Evolutionary conservation across 2,329 filamentous ascomycete species (phyloP), one percentile per base, ranked within the genome.

Genomic region (Claviceps pazoutovae): DNA sequence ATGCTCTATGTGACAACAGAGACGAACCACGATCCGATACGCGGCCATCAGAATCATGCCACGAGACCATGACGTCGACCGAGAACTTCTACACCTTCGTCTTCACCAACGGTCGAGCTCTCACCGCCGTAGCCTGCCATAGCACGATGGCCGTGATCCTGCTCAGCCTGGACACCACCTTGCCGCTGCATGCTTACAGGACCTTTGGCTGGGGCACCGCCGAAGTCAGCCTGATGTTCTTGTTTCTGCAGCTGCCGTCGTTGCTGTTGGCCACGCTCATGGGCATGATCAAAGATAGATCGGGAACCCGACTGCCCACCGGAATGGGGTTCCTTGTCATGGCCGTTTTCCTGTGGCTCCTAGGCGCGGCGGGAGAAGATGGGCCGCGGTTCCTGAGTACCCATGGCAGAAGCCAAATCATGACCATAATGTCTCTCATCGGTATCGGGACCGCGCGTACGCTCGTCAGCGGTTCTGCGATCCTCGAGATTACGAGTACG

Each of bases 171-270:
- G 47, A 49, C 21, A 49, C 47, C 38, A 42, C 47, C 21, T 9
- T 49, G 16, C 47, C 47, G 36, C 47, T 49, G 19, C 23, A 49
- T 8, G 47, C 47, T 23, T 49, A 23, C 9, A 16, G 47, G 1
- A 49, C 47, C 1, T 49, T 49, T 42, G 47, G 37, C 47, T 49
- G 47, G 47, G 16, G 21, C 7, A 49, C 47, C 37, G 47, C 47
- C 23, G 16, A 42, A n/a, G 47, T 49, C 21, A 49, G 47, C 9
- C 38, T 49, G 17, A 23, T 49, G 21, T 49, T 49, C 6, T 23
- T 49, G 7, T 17, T 49, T 3, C 38, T 49, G 37, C 47, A 42
- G 37, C 37, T 49, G 9, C 47, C 47, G 5, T 19, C 47, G 14
- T 23, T 49, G 37, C 21, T 49, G 6, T n/a, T 49, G 4, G 14